These are phyloP conservation scores for Paulownia fortunei DNA, from an alignment of 257 asterid genomes.

Conservation along the genomic window DNA sequence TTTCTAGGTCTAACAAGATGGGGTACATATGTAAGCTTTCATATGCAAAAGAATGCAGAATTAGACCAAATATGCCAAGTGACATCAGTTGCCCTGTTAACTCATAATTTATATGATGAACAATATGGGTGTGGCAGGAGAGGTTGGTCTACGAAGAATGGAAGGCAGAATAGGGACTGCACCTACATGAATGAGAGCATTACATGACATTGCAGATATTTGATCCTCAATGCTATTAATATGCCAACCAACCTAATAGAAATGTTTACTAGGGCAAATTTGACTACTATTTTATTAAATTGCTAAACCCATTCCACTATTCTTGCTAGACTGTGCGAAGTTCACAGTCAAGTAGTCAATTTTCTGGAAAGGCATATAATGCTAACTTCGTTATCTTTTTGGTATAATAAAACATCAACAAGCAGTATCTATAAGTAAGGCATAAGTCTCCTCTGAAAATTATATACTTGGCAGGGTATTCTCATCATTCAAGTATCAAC, in stretches of 20 bases:
- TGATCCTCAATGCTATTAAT: slow-evolving; percentile 2
- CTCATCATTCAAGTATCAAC: neutral
- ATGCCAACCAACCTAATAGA: slow-evolving; percentile 2
- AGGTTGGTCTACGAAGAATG: neutral
- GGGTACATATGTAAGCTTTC: slow-evolving; percentile 14
- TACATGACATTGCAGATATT: neutral
- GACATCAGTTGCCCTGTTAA: slow-evolving; percentile 7
- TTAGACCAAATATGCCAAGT: slow-evolving; percentile 11
- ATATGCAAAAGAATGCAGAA: slow-evolving; percentile 8
- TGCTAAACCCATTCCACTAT: slow-evolving; percentile 1
- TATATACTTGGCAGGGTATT: neutral
- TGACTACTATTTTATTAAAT: neutral
- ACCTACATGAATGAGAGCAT: neutral
- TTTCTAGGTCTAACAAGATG: slow-evolving; percentile 52
- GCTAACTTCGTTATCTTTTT: neutral
- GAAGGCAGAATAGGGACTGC: neutral
- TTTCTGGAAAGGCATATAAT: slow-evolving; percentile 6
- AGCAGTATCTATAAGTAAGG: neutral
- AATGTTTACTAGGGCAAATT: neutral
- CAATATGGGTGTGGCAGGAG: neutral
- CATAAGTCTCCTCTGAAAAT: neutral
- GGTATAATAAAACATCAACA: neutral
- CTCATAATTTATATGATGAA: slow-evolving; percentile 1
- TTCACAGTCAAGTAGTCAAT: neutral
- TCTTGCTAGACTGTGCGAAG: neutral